Percentiles rank a stretch among this genome's conserved stretches.
These are phyloP conservation scores for Diplodia mutila DNA, from an alignment of 2,329 filamentous ascomycete genomes.

Conservation along the genomic window DNA sequence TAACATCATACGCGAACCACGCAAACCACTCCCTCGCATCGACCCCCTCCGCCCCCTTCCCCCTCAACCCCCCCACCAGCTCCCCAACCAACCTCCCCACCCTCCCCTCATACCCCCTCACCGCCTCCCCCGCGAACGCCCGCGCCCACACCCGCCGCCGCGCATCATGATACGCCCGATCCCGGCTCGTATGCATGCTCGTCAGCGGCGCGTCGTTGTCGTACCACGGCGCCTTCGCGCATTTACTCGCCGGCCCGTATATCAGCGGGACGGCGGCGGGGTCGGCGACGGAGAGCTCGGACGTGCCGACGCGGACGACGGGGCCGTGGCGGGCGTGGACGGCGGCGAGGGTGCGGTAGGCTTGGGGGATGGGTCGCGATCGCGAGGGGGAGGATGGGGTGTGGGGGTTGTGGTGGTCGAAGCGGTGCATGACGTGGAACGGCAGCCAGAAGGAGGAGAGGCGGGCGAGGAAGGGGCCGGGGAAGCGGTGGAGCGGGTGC, in stretches of 20 bases:
- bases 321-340: conserved; percentile 21
- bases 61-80: conserved; percentile 32
- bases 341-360: conserved; percentile 17
- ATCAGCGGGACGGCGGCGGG: conserved; percentile 30
- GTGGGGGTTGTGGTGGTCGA: background rate
- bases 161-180: conserved; percentile 37
- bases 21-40: conserved; percentile 40
- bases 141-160: conserved; percentile 39
- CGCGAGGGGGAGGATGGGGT: background rate
- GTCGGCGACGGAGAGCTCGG: conserved; percentile 36
- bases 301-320: conserved; percentile 22
- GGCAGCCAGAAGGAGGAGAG: conserved; percentile 16
- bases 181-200: conserved; percentile 36
- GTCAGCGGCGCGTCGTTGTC: conserved; percentile 26
- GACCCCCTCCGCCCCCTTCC: conserved; percentile 29
- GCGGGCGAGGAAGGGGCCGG: conserved; percentile 13
- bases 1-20: conserved; percentile 54
- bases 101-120: conserved; percentile 11
- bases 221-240: conserved; percentile 34
- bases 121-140: conserved; percentile 36
- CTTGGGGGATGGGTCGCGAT: background rate
- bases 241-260: conserved; percentile 43
- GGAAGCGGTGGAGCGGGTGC: conserved; percentile 41
- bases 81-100: background rate
- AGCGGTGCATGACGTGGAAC: background rate